phyloP scores from a whole-genome alignment of 2,329 filamentous ascomycete species.

The Hirsutella thompsonii region DNA sequence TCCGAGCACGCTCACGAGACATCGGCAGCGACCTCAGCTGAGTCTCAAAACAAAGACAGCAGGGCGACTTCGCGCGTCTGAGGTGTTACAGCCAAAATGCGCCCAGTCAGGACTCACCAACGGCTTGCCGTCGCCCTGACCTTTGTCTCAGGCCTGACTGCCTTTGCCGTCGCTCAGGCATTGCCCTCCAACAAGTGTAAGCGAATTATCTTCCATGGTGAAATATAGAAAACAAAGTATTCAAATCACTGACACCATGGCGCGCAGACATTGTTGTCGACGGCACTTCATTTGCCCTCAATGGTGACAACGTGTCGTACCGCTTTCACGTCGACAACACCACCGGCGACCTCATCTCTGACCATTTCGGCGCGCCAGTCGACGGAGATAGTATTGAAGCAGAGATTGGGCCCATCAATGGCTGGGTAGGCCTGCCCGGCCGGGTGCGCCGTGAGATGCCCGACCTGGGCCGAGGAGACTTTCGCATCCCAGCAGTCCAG shows the following conservation, averaged over 20 bases:
- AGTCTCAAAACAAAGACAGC: no score
- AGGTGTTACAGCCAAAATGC: no score
- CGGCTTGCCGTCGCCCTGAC: not conserved
- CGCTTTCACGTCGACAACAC: conserved; percentile 47
- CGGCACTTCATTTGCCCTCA: conserved; percentile 42
- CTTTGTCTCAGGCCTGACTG: not conserved
- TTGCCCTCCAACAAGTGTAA: not conserved
- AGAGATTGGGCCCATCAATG: conserved; percentile 23
- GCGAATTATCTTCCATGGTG: not conserved
- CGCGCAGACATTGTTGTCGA: conserved; percentile 36
- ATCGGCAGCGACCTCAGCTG: no score
- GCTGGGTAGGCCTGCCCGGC: conserved; percentile 39
- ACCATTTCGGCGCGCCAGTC: conserved; percentile 47
- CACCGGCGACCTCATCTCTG: conserved; percentile 42
- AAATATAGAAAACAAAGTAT: no score
- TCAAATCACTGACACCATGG: no score
- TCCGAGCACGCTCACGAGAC: no score
- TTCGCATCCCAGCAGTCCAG: conserved; percentile 46
- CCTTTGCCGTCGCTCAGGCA: not conserved
- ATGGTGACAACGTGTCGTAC: conserved; percentile 44
- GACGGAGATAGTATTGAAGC: conserved; percentile 33
- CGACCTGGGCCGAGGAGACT: conserved; percentile 50
- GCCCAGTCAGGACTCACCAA: no score
- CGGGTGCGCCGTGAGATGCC: conserved; percentile 49
- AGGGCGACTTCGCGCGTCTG: no score